A percentile compares a stretch with the other conserved stretches of the same genome.
These are phyloP conservation scores for Plasmodium vivax DNA, from an alignment of 169 alveolate genomes.

Conservation along the genomic window DNA sequence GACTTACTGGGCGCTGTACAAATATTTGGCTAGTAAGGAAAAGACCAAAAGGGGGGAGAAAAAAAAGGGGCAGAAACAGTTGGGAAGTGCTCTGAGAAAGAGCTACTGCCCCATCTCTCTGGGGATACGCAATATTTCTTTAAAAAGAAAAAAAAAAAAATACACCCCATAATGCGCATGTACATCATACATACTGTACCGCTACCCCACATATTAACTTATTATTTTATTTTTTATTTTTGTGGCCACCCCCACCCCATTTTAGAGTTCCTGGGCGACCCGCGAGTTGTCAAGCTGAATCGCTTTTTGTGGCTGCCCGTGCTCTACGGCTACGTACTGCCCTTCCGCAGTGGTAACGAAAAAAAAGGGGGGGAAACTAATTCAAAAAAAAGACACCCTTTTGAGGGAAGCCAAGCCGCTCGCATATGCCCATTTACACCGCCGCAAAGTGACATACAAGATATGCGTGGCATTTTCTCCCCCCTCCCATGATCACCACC, in stretches of 20 bases:
- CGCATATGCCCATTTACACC: not conserved
- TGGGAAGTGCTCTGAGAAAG: not conserved
- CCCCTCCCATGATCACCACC: not conserved
- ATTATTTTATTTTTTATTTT: conserved; percentile 8
- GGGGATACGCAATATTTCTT: not conserved
- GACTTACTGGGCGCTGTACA: conserved; percentile 58
- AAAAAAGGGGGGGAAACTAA: not conserved
- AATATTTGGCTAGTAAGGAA: conserved; percentile 61
- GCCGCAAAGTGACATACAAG: not conserved
- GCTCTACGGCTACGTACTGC: conserved; percentile 69
- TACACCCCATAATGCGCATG: not conserved
- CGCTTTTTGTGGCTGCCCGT: conserved; percentile 76
- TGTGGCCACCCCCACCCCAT: not conserved
- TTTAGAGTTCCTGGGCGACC: conserved; percentile 79
- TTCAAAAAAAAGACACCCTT: not conserved
- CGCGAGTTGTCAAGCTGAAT: conserved; percentile 77
- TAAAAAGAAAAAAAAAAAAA: not conserved
- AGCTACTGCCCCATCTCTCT: not conserved
- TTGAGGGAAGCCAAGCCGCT: not conserved
- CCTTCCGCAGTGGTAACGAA: conserved; percentile 75
- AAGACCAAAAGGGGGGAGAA: not conserved
- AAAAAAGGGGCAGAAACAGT: not conserved
- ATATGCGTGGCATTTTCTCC: not conserved
- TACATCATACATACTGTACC: not conserved
- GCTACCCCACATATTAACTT: not conserved